Evolutionary conservation across 2,329 filamentous ascomycete genomes (phyloP).

Genomic region (Cladorrhinum sp.): DNA sequence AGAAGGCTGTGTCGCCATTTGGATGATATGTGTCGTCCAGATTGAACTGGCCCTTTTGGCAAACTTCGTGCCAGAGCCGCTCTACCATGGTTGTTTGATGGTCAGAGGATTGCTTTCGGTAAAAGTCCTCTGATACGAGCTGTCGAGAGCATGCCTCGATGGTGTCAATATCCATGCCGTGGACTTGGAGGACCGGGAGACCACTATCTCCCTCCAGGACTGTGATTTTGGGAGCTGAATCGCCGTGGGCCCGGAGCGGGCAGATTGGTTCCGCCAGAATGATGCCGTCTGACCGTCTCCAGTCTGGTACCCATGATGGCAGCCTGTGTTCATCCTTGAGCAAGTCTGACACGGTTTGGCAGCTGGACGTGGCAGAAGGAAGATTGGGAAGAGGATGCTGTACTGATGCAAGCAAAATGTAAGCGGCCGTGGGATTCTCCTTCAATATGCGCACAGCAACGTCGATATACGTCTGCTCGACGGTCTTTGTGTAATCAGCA

Average conservation of each 20-base stretch:
- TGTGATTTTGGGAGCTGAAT: neutral
- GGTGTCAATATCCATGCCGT: conserved; percentile 32
- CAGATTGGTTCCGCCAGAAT: conserved; percentile 33
- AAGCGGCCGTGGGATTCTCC: neutral
- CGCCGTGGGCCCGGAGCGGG: conserved; percentile 32
- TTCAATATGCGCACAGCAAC: neutral
- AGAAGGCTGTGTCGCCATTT: conserved; percentile 26
- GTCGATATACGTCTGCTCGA: neutral
- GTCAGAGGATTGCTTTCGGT: conserved; percentile 21
- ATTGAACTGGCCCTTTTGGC: conserved; percentile 20
- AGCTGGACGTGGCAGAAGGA: neutral
- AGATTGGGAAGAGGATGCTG: neutral
- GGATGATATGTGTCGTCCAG: conserved; percentile 28
- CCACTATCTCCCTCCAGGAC: neutral
- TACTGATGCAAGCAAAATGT: neutral
- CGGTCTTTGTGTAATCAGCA: neutral
- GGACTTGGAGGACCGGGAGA: conserved; percentile 28
- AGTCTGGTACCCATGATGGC: conserved; percentile 40
- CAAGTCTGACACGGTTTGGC: neutral
- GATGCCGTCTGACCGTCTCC: conserved; percentile 33
- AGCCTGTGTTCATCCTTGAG: conserved; percentile 16
- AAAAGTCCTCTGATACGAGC: conserved; percentile 31
- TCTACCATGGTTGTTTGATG: conserved; percentile 24
- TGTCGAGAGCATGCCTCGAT: conserved; percentile 9
- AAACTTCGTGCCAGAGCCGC: conserved; percentile 30